These are phyloP conservation scores for Rhynchosporium secalis DNA, from an alignment of 2,329 filamentous ascomycete species.

Conservation along the genomic window DNA sequence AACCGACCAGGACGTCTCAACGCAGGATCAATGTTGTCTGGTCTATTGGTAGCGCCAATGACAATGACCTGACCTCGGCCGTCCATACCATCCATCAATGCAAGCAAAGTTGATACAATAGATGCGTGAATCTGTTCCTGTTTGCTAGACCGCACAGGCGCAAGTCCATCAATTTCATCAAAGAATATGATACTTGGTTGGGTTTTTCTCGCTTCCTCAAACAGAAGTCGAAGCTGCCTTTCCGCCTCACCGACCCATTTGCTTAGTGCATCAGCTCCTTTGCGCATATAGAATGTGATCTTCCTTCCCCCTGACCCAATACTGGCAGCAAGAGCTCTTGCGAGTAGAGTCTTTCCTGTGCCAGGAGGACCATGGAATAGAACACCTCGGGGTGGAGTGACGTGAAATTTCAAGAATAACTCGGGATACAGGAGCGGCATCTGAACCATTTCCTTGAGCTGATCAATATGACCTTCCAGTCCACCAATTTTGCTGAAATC, in stretches of 20 bases:
- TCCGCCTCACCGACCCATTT: slow-evolving; percentile 99
- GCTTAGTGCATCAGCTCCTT: slow-evolving; percentile 93
- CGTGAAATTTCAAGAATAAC: slow-evolving; percentile 85
- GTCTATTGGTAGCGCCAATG: slow-evolving; percentile 96
- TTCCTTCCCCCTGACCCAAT: slow-evolving; percentile 87
- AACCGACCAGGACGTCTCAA: slow-evolving; percentile 91
- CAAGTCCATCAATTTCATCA: slow-evolving; percentile 96
- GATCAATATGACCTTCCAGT: slow-evolving; percentile 89
- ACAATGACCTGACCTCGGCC: slow-evolving; percentile 98
- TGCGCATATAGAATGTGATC: slow-evolving; percentile 99
- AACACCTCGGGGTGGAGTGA: slow-evolving; percentile 91
- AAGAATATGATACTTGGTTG: slow-evolving; percentile 99
- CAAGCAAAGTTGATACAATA: slow-evolving; percentile 91
- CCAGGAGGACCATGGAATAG: slow-evolving; percentile 96
- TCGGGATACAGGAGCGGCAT: slow-evolving; percentile 93
- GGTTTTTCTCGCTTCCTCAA: slow-evolving; percentile 92
- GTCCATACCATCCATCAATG: slow-evolving; percentile 97
- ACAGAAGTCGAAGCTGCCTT: slow-evolving; percentile 86
- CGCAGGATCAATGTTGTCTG: slow-evolving; percentile 96
- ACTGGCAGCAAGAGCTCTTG: slow-evolving; percentile 86
- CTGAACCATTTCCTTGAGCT: slow-evolving; percentile 98
- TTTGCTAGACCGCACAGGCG: slow-evolving; percentile 94
- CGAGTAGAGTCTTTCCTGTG: slow-evolving; percentile 93
- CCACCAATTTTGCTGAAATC: slow-evolving; percentile 95
- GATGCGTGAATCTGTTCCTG: slow-evolving; percentile 99